Percentiles rank a stretch among this genome's conserved stretches.
Conservation (phyloP, 495 filamentous ascomycete species). For the Podospora appendiculata region DNA sequence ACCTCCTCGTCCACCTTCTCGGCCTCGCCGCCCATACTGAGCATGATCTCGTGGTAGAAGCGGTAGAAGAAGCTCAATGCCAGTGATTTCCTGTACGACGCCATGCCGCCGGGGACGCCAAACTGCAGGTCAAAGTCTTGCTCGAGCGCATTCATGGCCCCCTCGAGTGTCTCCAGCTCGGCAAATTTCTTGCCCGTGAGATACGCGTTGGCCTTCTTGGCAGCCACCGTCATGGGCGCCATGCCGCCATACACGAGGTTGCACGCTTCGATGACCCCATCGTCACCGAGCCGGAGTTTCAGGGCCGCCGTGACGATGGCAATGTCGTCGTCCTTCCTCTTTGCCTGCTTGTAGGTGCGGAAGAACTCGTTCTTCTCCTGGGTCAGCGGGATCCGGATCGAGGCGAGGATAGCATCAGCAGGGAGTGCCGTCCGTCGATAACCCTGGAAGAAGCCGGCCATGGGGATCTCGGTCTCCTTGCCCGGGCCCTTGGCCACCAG, state of each 20-base stretch:
- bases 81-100: constrained; percentile 84
- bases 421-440: constrained; percentile 82
- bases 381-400: constrained; percentile 74
- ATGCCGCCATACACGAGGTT: constrained; percentile 85
- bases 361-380: constrained; percentile 61
- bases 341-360: constrained; percentile 86
- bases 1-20: constrained; percentile 49
- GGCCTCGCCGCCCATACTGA: constrained; percentile 29
- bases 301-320: constrained; percentile 87
- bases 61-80: constrained; percentile 85
- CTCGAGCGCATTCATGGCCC: constrained; percentile 76
- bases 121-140: constrained; percentile 81
- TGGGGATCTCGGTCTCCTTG: constrained; percentile 72
- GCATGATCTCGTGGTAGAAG: constrained; percentile 66
- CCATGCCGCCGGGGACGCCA: constrained; percentile 91
- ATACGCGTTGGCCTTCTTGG: constrained; percentile 63
- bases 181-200: constrained; percentile 73
- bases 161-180: constrained; percentile 74
- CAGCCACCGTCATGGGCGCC: constrained; percentile 78
- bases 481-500: constrained; percentile 68
- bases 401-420: constrained; percentile 74
- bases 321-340: constrained; percentile 95
- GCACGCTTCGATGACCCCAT: constrained; percentile 57
- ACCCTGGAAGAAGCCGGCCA: constrained; percentile 87
- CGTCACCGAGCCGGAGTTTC: constrained; percentile 57